These are phyloP conservation scores for Paramyrothecium roridum DNA, from an alignment of 2,329 filamentous ascomycete genomes.

Conservation along the genomic window DNA sequence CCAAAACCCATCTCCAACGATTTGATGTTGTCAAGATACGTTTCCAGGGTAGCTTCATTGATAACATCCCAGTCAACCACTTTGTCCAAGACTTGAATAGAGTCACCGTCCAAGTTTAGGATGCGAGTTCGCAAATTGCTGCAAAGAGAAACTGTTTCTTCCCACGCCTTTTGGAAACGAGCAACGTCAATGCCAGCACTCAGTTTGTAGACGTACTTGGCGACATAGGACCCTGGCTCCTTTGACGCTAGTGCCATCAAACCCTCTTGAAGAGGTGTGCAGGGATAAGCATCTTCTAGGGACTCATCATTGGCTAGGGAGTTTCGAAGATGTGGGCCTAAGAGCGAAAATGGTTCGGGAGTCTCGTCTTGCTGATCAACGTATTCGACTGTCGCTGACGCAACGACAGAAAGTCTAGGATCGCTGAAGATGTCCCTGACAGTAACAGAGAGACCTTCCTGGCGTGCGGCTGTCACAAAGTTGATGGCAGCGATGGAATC, in stretches of 20 bases:
- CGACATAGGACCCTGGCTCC: background rate
- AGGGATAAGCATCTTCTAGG: conserved; percentile 1
- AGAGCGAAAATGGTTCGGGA: background rate
- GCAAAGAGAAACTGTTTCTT: background rate
- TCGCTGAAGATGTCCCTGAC: conserved; percentile 13
- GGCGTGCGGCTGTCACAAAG: conserved; percentile 6
- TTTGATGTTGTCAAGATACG: background rate
- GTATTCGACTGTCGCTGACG: background rate
- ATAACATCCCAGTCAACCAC: background rate
- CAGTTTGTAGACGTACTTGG: background rate
- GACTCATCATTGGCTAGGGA: background rate
- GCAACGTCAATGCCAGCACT: background rate
- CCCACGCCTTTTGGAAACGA: conserved; percentile 1
- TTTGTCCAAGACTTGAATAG: background rate
- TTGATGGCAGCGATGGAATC: conserved; percentile 21
- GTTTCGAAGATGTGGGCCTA: background rate
- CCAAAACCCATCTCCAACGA: conserved; percentile 1
- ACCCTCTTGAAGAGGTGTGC: conserved; percentile 2
- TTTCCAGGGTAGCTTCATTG: background rate
- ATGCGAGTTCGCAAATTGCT: conserved; percentile 2
- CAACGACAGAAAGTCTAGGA: conserved; percentile 6
- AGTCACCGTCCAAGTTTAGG: background rate
- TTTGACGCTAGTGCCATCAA: conserved; percentile 2
- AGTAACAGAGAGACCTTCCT: conserved; percentile 3
- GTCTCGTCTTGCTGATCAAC: background rate